A percentile compares a stretch with the other conserved stretches of the same genome.
These are phyloP conservation scores for Chytriomyces confervae DNA, from an alignment of 192 early-diverging fungal genomes.

Conservation along the genomic window DNA sequence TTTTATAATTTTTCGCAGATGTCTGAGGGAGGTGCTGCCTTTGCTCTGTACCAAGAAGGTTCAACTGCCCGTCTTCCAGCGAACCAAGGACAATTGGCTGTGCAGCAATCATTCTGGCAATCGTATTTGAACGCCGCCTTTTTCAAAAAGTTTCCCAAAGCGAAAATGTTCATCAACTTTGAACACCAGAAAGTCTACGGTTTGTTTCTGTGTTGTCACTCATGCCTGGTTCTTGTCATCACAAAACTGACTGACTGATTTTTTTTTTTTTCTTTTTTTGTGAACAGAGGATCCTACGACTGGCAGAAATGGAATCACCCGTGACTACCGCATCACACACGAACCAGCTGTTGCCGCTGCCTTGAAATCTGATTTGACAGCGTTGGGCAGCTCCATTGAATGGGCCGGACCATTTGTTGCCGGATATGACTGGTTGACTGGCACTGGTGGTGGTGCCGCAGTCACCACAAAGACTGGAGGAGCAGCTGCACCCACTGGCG, in stretches of 20 bases:
- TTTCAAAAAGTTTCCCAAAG: constrained; percentile 31
- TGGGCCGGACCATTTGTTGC: not conserved
- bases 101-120: constrained; percentile 36
- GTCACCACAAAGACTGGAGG: not conserved
- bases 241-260: not conserved
- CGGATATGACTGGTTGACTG: not conserved
- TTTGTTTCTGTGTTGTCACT: not conserved
- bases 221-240: not conserved
- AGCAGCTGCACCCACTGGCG: not conserved
- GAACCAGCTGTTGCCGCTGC: not conserved
- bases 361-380: not conserved
- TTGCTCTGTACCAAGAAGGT: constrained; percentile 2
- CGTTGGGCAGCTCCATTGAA: not conserved
- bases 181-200: constrained; percentile 25
- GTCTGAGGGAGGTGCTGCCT: constrained; percentile 38
- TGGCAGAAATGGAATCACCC: not conserved
- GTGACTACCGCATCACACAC: constrained; percentile 5
- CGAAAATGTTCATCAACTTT: constrained; percentile 41
- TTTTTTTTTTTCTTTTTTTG: constrained; percentile 11
- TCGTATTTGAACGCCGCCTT: constrained; percentile 31
- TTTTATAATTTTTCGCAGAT: constrained; percentile 21
- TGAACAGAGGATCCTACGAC: not conserved
- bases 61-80: not conserved
- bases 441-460: not conserved
- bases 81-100: constrained; percentile 8